phyloP scores from a whole-genome alignment of 306 rosid species.

The Aeschynomene evenia region DNA sequence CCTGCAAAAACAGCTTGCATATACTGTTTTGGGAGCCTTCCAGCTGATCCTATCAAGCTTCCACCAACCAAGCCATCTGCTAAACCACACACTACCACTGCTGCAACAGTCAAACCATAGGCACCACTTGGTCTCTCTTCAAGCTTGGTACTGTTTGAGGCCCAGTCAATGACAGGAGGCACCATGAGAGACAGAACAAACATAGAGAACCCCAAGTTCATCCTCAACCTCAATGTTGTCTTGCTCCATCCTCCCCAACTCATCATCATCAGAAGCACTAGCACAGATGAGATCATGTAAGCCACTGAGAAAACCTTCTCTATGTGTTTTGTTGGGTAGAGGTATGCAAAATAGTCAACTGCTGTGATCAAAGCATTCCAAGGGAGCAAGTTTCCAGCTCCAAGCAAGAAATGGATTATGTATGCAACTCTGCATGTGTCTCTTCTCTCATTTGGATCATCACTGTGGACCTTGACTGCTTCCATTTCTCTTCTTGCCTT shows the following conservation, averaged over 20 bases:
- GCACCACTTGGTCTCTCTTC: constrained; percentile 43
- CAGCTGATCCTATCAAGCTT: constrained; percentile 93
- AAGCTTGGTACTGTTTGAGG: constrained; percentile 24
- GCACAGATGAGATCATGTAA: constrained; percentile 56
- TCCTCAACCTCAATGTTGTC: constrained; percentile 51
- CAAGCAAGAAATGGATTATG: constrained; percentile 83
- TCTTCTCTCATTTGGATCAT: constrained; percentile 44
- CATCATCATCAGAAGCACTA: constrained; percentile 60
- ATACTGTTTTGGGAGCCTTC: constrained; percentile 78
- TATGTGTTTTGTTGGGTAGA: constrained; percentile 67
- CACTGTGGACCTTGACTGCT: constrained; percentile 43
- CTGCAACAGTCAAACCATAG: constrained; percentile 47
- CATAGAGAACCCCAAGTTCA: constrained; percentile 51
- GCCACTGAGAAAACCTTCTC: constrained; percentile 90
- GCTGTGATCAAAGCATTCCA: constrained; percentile 98
- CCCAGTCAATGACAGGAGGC: constrained; percentile 67
- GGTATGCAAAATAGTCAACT: constrained; percentile 78
- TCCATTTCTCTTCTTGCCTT: constrained; percentile 44
- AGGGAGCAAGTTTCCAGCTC: constrained; percentile 88
- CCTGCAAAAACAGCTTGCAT: constrained; percentile 99
- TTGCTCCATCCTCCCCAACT: constrained; percentile 66
- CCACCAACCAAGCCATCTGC: constrained; percentile 87
- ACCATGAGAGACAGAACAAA: constrained; percentile 64
- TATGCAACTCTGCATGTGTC: constrained; percentile 67
- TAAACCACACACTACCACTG: constrained; percentile 42